Conservation (phyloP, 306 rosid species). For the Heteromeles arbutifolia region DNA sequence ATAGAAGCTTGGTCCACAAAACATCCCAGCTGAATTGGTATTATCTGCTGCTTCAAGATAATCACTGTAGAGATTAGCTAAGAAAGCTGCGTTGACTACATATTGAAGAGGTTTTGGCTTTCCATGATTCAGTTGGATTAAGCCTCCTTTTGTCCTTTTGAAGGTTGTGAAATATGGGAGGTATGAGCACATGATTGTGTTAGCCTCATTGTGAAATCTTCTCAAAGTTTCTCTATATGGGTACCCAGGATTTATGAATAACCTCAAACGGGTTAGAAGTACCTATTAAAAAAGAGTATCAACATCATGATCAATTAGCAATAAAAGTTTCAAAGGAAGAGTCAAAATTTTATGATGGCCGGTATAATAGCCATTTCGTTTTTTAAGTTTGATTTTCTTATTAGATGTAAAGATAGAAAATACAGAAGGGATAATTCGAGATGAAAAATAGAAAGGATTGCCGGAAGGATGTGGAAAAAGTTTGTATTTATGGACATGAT, state of each 20-base stretch:
- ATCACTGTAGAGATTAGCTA: conserved; percentile 55
- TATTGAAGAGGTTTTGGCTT: conserved; percentile 33
- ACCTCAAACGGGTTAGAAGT: conserved; percentile 39
- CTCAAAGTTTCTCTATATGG: conserved; percentile 55
- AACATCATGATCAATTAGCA: neutral
- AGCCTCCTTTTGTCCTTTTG: conserved; percentile 47
- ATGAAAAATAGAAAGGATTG: too few relatives aligned
- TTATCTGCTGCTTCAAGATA: conserved; percentile 31
- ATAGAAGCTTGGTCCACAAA: conserved; percentile 36
- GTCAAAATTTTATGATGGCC: too few relatives aligned
- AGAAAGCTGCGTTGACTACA: conserved; percentile 58
- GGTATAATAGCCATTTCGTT: too few relatives aligned
- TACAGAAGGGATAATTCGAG: too few relatives aligned
- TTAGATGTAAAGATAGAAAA: too few relatives aligned
- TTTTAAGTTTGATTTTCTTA: too few relatives aligned
- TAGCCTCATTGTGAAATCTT: conserved; percentile 46
- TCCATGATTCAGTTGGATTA: conserved; percentile 46
- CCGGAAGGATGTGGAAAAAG: too few relatives aligned
- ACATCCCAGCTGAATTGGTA: conserved; percentile 15
- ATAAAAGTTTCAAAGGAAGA: too few relatives aligned
- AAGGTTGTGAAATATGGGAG: conserved; percentile 37
- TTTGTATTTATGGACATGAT: too few relatives aligned
- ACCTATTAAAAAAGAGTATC: neutral
- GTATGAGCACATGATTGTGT: conserved; percentile 63
- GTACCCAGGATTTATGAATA: conserved; percentile 35